Percentiles rank a stretch among this genome's conserved stretches.
Evolutionary conservation across 176 grass and related monocot species (phyloP).

Genomic region (Eleusine indica): DNA sequence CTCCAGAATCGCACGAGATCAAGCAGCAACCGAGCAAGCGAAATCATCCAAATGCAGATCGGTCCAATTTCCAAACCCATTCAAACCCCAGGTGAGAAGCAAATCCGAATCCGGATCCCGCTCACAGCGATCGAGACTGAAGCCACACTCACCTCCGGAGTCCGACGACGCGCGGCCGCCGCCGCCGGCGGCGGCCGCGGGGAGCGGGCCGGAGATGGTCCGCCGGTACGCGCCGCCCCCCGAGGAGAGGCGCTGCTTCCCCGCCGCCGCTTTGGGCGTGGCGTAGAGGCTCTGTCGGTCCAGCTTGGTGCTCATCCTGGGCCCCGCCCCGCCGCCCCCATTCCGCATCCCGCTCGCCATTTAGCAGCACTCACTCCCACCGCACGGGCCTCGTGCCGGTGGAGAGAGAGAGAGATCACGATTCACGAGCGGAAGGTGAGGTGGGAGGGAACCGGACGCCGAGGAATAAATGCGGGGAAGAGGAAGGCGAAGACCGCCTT

Average conservation of each 20-base stretch:
- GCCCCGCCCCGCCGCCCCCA: constrained; percentile 49
- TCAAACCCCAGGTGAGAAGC: not conserved
- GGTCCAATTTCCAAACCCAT: constrained; percentile 23
- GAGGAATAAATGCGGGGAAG: constrained; percentile 49
- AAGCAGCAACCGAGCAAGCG: not conserved
- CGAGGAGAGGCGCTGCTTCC: constrained; percentile 68
- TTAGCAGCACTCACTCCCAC: not conserved
- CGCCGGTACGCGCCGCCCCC: constrained; percentile 51
- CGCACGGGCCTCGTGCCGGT: constrained; percentile 22
- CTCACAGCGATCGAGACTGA: not conserved
- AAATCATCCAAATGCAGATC: constrained; percentile 36
- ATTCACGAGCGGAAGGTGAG: constrained; percentile 40
- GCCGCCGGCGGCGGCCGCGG: constrained; percentile 28
- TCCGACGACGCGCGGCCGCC: constrained; percentile 49
- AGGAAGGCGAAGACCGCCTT: not conserved
- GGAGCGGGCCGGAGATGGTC: constrained; percentile 62
- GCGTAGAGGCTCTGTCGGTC: constrained; percentile 60
- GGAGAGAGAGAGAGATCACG: constrained; percentile 17
- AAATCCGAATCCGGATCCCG: constrained; percentile 47
- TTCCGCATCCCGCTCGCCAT: constrained; percentile 68
- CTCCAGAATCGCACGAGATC: not conserved
- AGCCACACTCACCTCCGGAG: constrained; percentile 59
- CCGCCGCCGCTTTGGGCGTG: constrained; percentile 70
- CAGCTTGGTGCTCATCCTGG: constrained; percentile 60
- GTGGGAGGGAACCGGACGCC: constrained; percentile 13